These are phyloP conservation scores for Venturia effusa DNA, from an alignment of 2,329 filamentous ascomycete genomes.

Conservation along the genomic window DNA sequence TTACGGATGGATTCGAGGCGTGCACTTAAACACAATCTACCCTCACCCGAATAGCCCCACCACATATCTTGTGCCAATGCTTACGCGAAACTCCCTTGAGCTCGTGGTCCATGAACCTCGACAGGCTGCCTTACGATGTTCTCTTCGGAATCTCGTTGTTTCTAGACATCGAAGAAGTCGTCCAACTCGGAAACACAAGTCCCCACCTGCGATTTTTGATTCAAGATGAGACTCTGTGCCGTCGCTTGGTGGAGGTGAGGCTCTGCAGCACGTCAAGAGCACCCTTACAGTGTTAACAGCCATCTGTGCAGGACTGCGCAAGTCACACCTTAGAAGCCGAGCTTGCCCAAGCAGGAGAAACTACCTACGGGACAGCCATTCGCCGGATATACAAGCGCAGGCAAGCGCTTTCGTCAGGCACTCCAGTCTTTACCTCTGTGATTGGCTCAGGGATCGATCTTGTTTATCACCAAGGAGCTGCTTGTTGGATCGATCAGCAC, in stretches of 20 bases:
- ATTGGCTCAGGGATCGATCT: slow-evolving; percentile 49
- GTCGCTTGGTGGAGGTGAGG: slow-evolving; percentile 47
- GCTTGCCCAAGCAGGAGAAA: slow-evolving; percentile 25
- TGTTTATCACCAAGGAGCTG: slow-evolving; percentile 49
- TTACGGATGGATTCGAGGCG: background rate
- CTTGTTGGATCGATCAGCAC: slow-evolving; percentile 50
- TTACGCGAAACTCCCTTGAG: background rate
- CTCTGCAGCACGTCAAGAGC: background rate
- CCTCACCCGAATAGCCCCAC: background rate
- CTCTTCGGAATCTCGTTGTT: slow-evolving; percentile 45
- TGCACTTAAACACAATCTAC: background rate
- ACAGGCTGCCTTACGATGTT: slow-evolving; percentile 53
- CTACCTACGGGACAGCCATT: slow-evolving; percentile 43
- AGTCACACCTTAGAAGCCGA: slow-evolving; percentile 35
- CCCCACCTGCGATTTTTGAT: slow-evolving; percentile 41
- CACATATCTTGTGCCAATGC: background rate
- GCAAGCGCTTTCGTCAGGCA: slow-evolving; percentile 35
- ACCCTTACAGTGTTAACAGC: slow-evolving; percentile 4
- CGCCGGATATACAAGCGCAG: slow-evolving; percentile 51
- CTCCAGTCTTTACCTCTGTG: slow-evolving; percentile 32
- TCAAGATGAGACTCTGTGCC: slow-evolving; percentile 45
- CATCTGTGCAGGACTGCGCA: slow-evolving; percentile 27
- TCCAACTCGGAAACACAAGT: slow-evolving; percentile 45
- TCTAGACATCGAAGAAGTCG: slow-evolving; percentile 47
- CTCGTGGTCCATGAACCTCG: slow-evolving; percentile 19